Base-by-base conservation (phyloP, 2,329 filamentous ascomycete genomes). In the Zelopaecilomyces penicillatus region DNA sequence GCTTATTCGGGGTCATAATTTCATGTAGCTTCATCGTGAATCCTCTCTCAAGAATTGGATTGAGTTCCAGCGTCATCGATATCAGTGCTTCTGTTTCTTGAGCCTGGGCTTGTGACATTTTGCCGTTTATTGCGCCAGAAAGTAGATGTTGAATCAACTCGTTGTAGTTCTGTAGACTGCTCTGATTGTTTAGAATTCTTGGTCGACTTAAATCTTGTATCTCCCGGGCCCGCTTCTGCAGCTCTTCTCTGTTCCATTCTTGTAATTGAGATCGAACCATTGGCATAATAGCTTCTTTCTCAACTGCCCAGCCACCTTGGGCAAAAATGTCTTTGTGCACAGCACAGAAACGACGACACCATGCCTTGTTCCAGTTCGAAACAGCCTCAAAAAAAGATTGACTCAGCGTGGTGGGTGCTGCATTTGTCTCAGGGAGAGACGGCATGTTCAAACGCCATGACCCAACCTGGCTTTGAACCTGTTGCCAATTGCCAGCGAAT, bases 351-450 rank as follows among this genome's bases (percentile, higher is more conserved):
- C 47, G 40, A 1, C 30, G n/a, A 0, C 27, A 37, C 12, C 47
- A 57, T 2, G 52, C 34, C 7, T 10, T 1, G 19, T 57, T 57
- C 54, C 53, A 57, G 1, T 40, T n/a, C 6, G 57, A 52, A 3
- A 34, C 19, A 2, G 2, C 19, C 19, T 19, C 19, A 19, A 19
- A 19, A 19, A 19, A 19, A 19, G 19, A 19, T 19, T 19, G 19
- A 19, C 19, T 19, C 19, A 19, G 19, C 19, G 19, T 19, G 19
- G 19, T 19, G 19, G 19, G 19, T 19, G 19, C 19, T 19, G 2
- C 19, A 19, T 19, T 2, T 2, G 19, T 19, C 19, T 19, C 19
- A 19, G 19, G 19, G 19, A 19, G 19, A 19, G 19, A 19, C 19
- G 19, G 19, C 19, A 19, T 2, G 3, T 19, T 19, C 19, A 19